A percentile compares a stretch with the other conserved stretches of the same genome.
These are phyloP conservation scores for Penicillium atrosanguineum DNA, from an alignment of 495 filamentous ascomycete species.

Conservation along the genomic window DNA sequence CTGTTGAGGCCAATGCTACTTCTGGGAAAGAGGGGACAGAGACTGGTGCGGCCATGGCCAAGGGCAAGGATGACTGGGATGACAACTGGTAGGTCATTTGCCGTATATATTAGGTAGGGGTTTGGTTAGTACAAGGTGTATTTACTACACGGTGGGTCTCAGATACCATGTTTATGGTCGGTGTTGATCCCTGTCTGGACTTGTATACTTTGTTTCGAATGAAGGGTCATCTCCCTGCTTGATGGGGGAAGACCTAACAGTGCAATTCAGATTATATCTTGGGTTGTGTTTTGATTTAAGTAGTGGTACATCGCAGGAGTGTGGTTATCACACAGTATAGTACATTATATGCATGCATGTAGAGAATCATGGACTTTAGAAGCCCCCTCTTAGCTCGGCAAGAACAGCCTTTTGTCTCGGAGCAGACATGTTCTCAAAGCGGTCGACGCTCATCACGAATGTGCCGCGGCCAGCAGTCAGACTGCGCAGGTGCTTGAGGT, in stretches of 20 bases:
- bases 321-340: neutral
- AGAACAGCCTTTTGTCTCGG: constrained; percentile 58
- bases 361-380: constrained; percentile 9
- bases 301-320: constrained; percentile 7
- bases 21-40: constrained; percentile 37
- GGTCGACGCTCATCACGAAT: constrained; percentile 88
- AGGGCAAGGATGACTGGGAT: constrained; percentile 61
- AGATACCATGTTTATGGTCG: constrained; percentile 10
- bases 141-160: neutral
- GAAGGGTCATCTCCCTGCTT: neutral
- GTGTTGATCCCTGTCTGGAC: constrained; percentile 2
- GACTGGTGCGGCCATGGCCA: constrained; percentile 26
- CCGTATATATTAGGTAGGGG: constrained; percentile 12
- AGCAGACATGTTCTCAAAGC: constrained; percentile 80
- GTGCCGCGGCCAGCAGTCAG: constrained; percentile 86
- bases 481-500: constrained; percentile 84
- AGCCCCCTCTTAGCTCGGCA: constrained; percentile 46
- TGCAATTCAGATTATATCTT: neutral
- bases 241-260: neutral
- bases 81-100: constrained; percentile 56
- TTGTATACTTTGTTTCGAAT: constrained; percentile 18
- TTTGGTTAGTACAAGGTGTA: neutral
- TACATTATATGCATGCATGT: neutral
- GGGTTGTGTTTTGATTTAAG: neutral
- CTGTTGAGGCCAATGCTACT: constrained; percentile 29